phyloP scores from a whole-genome alignment of 176 grass and related monocot genomes.

The Ensete glaucum region DNA sequence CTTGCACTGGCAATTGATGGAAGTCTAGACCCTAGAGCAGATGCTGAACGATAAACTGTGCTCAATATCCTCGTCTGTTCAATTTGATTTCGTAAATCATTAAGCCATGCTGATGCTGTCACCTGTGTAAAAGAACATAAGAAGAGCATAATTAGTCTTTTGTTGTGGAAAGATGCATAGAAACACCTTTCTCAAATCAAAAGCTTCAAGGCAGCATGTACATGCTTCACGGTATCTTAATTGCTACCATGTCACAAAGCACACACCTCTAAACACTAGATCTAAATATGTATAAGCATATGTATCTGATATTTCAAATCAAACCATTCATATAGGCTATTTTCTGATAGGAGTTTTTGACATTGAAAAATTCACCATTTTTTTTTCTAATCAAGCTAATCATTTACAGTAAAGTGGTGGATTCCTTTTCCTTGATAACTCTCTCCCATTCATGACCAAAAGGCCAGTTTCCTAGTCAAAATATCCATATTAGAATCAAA shows the following conservation, averaged over 20 bases:
- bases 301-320: neutral
- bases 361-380: neutral
- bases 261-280: neutral
- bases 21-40: slow-evolving; percentile 80
- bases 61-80: slow-evolving; percentile 91
- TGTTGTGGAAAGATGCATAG: neutral
- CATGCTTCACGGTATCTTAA: no score
- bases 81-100: slow-evolving; percentile 88
- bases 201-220: no score
- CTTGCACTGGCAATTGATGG: slow-evolving; percentile 95
- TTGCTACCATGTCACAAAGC: no score
- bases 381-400: neutral
- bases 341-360: neutral
- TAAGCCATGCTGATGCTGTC: slow-evolving; percentile 89
- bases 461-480: neutral
- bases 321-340: neutral
- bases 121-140: slow-evolving; percentile 43
- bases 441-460: neutral
- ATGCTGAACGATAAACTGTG: slow-evolving; percentile 89
- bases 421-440: neutral
- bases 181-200: no score
- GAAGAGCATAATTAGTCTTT: neutral
- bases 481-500: neutral
- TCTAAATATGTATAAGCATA: neutral
- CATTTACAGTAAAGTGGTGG: neutral